These are phyloP conservation scores for Vickermania ingenoplastis DNA, from an alignment of 208 protist species.

Conservation along the genomic window DNA sequence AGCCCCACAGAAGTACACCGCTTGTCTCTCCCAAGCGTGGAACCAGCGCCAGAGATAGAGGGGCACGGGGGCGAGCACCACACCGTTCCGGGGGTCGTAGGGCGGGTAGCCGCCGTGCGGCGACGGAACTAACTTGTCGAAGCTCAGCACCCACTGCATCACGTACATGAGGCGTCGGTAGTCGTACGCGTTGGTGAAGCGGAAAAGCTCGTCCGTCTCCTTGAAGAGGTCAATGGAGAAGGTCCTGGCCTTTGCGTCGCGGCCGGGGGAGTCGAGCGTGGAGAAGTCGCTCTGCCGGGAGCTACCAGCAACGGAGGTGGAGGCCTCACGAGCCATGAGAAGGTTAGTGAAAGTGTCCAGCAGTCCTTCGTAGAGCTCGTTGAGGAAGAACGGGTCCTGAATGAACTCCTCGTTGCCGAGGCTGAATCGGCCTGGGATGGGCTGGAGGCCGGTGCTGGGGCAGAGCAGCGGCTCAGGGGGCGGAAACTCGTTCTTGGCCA, in stretches of 20 bases:
- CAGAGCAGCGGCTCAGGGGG: slow-evolving; percentile 1
- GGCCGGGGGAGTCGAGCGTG: no score
- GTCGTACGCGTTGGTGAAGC: not conserved
- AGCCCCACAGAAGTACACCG: slow-evolving; percentile 24
- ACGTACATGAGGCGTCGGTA: slow-evolving; percentile 1
- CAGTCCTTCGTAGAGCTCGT: slow-evolving; percentile 4
- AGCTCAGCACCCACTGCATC: not conserved
- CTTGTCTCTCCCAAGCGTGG: slow-evolving; percentile 24
- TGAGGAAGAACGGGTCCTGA: not conserved
- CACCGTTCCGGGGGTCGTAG: slow-evolving; percentile 50
- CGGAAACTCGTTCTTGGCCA: not conserved
- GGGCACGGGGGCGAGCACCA: slow-evolving; percentile 36
- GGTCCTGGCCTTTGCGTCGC: no score
- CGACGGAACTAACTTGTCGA: slow-evolving; percentile 13
- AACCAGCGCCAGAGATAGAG: slow-evolving; percentile 42
- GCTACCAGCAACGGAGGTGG: no score
- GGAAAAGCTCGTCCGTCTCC: slow-evolving; percentile 9
- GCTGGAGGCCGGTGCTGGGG: not conserved
- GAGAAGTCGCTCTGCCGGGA: no score
- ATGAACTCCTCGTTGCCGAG: not conserved
- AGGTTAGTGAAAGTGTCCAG: slow-evolving; percentile 9
- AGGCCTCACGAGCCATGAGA: not conserved
- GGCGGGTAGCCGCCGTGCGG: slow-evolving; percentile 37
- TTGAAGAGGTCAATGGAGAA: not conserved
- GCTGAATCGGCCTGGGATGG: not conserved